Evolutionary conservation across 208 protist genomes (phyloP).

Genomic region (Kentomonas sorsogonicus): DNA sequence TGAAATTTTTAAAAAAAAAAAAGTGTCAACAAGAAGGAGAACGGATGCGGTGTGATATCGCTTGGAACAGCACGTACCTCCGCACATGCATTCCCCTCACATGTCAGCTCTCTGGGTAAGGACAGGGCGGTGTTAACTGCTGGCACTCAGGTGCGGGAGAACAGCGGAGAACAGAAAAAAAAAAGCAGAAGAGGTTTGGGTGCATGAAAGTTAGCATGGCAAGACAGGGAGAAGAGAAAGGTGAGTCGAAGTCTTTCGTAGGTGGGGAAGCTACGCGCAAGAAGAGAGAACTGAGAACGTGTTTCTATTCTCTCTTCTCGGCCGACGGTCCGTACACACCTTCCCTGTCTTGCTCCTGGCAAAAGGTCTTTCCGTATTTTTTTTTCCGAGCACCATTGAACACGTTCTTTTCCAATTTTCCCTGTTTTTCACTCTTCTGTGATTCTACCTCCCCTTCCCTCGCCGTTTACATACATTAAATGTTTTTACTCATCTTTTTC

Average conservation of each 20-base stretch:
- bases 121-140: not conserved
- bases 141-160: not conserved
- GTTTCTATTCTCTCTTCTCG: no score
- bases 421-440: not conserved
- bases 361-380: not conserved
- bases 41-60: no score
- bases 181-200: constrained; percentile 10
- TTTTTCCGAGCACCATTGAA: not conserved
- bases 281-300: no score
- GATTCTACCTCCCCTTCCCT: not conserved
- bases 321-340: no score
- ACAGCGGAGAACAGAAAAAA: constrained; percentile 7
- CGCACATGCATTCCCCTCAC: no score
- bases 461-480: not conserved
- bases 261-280: no score
- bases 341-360: no score
- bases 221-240: no score
- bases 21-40: no score
- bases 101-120: not conserved
- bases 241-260: no score
- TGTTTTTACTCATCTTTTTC: not conserved
- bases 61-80: no score
- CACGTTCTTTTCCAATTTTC: not conserved
- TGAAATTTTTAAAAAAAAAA: not conserved
- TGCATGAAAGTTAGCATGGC: not conserved